Evolutionary conservation across 345 rosid genomes (phyloP).

Genomic region (Euphorbia tirucalli): DNA sequence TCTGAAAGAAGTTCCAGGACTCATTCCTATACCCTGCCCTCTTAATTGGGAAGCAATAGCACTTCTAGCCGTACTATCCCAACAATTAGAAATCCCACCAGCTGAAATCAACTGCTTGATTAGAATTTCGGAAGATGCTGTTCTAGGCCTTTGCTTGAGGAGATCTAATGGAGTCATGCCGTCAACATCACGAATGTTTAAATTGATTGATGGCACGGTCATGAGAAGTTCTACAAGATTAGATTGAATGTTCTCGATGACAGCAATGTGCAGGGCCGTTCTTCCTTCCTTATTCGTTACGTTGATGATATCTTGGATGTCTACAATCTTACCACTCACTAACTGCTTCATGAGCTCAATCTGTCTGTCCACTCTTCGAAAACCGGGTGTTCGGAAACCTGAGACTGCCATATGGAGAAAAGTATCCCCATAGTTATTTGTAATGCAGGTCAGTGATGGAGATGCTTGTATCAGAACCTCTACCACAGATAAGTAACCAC

Average conservation of each 20-base stretch:
- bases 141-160: slow-evolving; percentile 63
- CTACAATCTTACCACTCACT: slow-evolving; percentile 36
- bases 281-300: slow-evolving; percentile 64
- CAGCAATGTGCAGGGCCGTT: slow-evolving; percentile 81
- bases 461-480: slow-evolving; percentile 50
- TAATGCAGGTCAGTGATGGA: slow-evolving; percentile 40
- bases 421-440: slow-evolving; percentile 67
- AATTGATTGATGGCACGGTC: slow-evolving; percentile 48
- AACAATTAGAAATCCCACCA: slow-evolving; percentile 59
- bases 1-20: slow-evolving; percentile 84
- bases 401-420: slow-evolving; percentile 87
- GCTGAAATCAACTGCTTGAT: slow-evolving; percentile 79
- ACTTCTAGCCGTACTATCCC: slow-evolving; percentile 35
- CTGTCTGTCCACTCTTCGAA: slow-evolving; percentile 68
- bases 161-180: slow-evolving; percentile 84
- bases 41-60: slow-evolving; percentile 45
- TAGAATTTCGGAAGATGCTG: slow-evolving; percentile 64
- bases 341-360: slow-evolving; percentile 65
- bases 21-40: slow-evolving; percentile 56
- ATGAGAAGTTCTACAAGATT: slow-evolving; percentile 67
- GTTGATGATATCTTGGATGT: slow-evolving; percentile 52
- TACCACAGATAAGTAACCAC: slow-evolving; percentile 60
- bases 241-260: slow-evolving; percentile 55
- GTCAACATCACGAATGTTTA: slow-evolving; percentile 60
- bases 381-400: slow-evolving; percentile 69